Evolutionary conservation across 352 stramenopile species (phyloP), one percentile per base, ranked within the genome.

Genomic region (Phytophthora ramorum): DNA sequence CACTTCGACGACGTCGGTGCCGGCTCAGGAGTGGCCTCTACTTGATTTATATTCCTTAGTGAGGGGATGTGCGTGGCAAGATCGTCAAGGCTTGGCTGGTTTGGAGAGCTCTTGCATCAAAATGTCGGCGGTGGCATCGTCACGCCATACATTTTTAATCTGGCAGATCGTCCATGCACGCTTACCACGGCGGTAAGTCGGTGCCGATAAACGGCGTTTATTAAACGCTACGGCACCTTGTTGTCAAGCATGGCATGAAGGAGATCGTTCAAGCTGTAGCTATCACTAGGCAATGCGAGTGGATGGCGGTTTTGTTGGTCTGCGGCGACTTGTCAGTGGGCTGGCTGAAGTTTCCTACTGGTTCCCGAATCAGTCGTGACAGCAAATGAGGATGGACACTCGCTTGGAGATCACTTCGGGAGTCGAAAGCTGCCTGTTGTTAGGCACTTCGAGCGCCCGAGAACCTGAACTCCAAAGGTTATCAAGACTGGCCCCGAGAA

Each of bases 21-120:
- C 50, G 30, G 24, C 46, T 63, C 61, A 63, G 52, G 12, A n/a
- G 62, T 69, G 63, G n/a, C 22, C 47, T 28, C 22, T 28, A 71
- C 63, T 71, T 71, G 63, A 71, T 71, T 71, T 71, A 71, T 71
- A 66, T 61, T 43, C 55, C 55, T 17, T 19, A 34, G 19, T 17
- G 9, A 28, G 19, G 50, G 26, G 50, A 58, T 58, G 50, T 38
- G 13, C 32, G 44, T 17, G 50, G 13, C 40, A 2, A 47, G 41
- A 47, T 16, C 41, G 37, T 16, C 37, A 7, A 28, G 10, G 19
- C 10, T 47, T 26, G 41, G 10, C 8, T 28, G 41, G 41, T 16
- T 47, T 9, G 38, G 38, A 16, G 16, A 13, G 37, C 37, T 44
- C 16, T 20, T 20, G 44, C 17, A 12, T 35, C 24, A 20, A 32